Evolutionary conservation across 306 rosid species (phyloP).

Genomic region (Cajanus cajan): DNA sequence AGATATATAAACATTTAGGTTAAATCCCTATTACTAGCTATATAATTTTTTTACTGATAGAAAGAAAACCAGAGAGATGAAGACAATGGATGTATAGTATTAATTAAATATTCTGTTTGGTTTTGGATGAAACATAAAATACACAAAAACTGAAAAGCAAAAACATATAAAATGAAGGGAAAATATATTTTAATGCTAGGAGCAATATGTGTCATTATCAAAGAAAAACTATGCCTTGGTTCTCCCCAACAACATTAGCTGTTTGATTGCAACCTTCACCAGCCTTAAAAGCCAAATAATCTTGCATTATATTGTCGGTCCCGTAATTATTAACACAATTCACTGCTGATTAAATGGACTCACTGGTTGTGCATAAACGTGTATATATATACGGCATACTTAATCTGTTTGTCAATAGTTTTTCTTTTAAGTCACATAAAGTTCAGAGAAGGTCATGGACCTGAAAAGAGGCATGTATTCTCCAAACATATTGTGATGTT

Average conservation of each 20-base stretch:
- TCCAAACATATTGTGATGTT: not conserved
- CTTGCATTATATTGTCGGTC: conserved; percentile 40
- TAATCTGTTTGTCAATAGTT: not conserved
- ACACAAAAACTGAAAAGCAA: not conserved
- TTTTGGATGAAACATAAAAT: not conserved
- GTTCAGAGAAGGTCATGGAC: not conserved
- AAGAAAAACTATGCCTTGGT: conserved; percentile 26
- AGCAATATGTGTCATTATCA: conserved; percentile 35
- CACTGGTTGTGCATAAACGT: not conserved
- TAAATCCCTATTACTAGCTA: too few species aligned
- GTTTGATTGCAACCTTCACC: conserved; percentile 51
- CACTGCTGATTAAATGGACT: conserved; percentile 15
- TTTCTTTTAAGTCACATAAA: not conserved
- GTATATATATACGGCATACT: not conserved
- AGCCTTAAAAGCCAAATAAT: conserved; percentile 38
- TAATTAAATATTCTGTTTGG: not conserved
- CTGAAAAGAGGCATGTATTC: not conserved
- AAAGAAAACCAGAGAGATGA: too few species aligned
- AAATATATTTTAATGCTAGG: not conserved
- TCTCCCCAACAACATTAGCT: conserved; percentile 39
- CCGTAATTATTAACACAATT: conserved; percentile 25
- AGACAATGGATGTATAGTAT: not conserved
- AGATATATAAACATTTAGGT: too few species aligned
- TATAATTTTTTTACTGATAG: too few species aligned
- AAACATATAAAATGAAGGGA: not conserved